Evolutionary conservation across 441 rosid species (phyloP), one percentile per base, ranked within the genome.

Genomic region (Populus hybrid): DNA sequence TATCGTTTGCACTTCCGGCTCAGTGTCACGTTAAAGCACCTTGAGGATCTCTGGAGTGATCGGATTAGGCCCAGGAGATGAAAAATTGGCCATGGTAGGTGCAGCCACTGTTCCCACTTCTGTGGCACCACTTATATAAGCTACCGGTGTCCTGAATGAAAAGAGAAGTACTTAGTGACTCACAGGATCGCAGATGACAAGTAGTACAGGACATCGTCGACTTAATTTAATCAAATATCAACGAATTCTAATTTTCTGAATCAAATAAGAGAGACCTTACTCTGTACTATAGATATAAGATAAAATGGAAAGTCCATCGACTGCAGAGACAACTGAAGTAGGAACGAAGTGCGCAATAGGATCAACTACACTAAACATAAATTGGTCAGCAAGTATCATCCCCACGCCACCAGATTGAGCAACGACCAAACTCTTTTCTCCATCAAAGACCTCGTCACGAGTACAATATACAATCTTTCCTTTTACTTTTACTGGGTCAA

Each of bases 1-100:
- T 38, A 38, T 38, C 45, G 45, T 7, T 9, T 38, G 45, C 10
- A 38, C 45, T 38, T 38, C 45, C 11, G 12, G 2, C 1, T 38
- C 11, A 9, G 11, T 38, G 45, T 9, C 45, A 38, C 11, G 45
- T 7, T 38, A 8, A 38, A 38, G 12, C 45, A 82, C 82, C 82
- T 88, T 86, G 50, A 88, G 82, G 71, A 86, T 80, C 12, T 75
- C 74, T 68, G 81, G 78, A 29, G 83, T 83, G 9, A 88, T 29
- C 8, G 11, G 8, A 79, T 86, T 84, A 1, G 87, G 90, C 59
- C 87, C 89, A 8, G 76, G 50, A 26, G 90, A 80, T 5, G 89
- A 84, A 76, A 84, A 88, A 4, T 69, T 8, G 21, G 85, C 85
- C 83, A 86, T 78, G 42, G 81, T 53, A 9, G 89, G 90, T 36